Base-by-base conservation (phyloP, 257 asterid genomes). In the Solanum chilense region DNA sequence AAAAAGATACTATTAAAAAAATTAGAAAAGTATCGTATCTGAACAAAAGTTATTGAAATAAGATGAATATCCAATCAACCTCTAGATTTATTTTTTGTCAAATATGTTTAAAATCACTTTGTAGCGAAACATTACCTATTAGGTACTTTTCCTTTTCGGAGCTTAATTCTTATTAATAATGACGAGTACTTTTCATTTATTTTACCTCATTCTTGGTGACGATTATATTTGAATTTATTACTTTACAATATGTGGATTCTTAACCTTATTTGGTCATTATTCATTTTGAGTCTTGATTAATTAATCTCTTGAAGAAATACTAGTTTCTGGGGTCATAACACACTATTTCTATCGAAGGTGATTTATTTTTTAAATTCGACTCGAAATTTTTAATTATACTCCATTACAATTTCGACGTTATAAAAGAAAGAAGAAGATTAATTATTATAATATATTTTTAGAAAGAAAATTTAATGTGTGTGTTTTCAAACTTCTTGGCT, bases 261-360 rank as follows among this genome's bases (percentile, higher is more conserved):
- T 52, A 16, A 52, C 18, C 10, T 52, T 52, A 52, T 52, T 52
- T 52, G 62, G 4, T 6, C 23, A 52, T 52, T 52, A 18, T 16
- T 52, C 2, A 52, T 52, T 52, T 52, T 0, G 10, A 52, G 62
- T 23, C n/a, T 52, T 52, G 62, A 16, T 9, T 52, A 52, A 52
- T 52, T 18, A 52, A 52, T 52, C 18, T 52, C 62, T 16, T 16
- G 0, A 3, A 16, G 10, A 52, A 52, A 47, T 47, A 14, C 0
- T 52, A 52, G n/a, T n/a, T 52, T 7, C 0, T 52, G 1, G n/a
- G 62, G n/a, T 18, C n/a, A 11, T 52, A 52, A 52, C 62, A 52
- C n/a, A 49, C 23, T 52, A 18, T 52, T 52, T 0, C 62, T 52
- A 52, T 7, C 0, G 4, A 18, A 0, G 0, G n/a, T 1, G 0